Base-by-base conservation (phyloP, 768 basidiomycete genomes). In the Saitozyma sp. region DNA sequence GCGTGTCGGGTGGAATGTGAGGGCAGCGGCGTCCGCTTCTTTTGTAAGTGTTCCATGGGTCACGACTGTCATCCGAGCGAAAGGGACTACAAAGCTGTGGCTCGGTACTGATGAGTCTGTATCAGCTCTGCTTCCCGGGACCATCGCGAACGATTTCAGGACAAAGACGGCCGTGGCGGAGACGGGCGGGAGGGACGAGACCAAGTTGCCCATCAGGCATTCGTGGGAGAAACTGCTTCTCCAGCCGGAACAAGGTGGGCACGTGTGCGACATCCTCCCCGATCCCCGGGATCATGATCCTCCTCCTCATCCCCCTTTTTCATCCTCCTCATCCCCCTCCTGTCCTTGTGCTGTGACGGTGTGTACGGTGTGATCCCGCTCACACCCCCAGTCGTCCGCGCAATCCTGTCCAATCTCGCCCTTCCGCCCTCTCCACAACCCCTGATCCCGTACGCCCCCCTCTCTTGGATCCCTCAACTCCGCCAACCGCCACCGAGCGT, bases 101-200 rank as follows among this genome's bases (percentile, higher is more conserved):
- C 8, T 50, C 50, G 54, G 39, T 38, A 52, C 42, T 62, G 53
- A 61, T 50, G 11, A 50, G 29, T 29, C 29, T 29, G 5, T 29
- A 29, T 17, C 38, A 75, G 77, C 73, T 19, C 61, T 74, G 10
- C 67, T 74, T 48, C 78, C 78, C 10, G 78, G 78, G 7, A 79
- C 78, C 16, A 79, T 79, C 48, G 74, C 68, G 38, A 79, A 76
- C 48, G 78, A 70, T 29, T 79, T 79, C 66, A 56, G 78, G 50
- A 62, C 60, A 45, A 79, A 79, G 54, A 65, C 67, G 3, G 65
- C 72, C 2, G 54, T 45, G 16, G 61, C 61, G 14, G 61, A 62
- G 20, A 71, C 58, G 11, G 73, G 73, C 14, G 74, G 74, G n/a
- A 58, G 68, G 40, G 70, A 73, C 56, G 74, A 75, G 59, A 67